Evolutionary conservation across 352 stramenopile species (phyloP), one percentile per base, ranked within the genome.

Genomic region (Plasmopara viticola): DNA sequence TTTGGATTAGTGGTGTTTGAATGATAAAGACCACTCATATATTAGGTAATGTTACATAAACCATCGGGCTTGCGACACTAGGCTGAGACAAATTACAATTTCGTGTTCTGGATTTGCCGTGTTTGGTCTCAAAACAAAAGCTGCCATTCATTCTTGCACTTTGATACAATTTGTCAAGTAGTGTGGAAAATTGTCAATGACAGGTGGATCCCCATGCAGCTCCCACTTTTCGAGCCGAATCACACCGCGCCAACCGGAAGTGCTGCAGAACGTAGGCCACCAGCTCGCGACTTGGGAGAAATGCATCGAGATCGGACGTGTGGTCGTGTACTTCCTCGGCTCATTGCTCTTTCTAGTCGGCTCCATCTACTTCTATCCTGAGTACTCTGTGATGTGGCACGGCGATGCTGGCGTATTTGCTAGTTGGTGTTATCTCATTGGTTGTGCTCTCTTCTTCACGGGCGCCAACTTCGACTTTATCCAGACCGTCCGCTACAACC

Each of bases 341-440:
- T 87, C 77, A 20, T 15, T 81, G 52, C 68, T 88, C 50, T 92
- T 92, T 68, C 62, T 90, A 18, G 20, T 79, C 34, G 82, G 82
- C 53, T 92, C 82, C 51, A 81, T 90, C 55, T 81, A 83, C 53
- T 92, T 80, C 66, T 92, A 88, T 63, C 82, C 82, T 17, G 70
- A 88, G 51, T 85, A 77, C 60, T 67, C 66, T n/a, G 70, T 70
- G 43, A 46, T 82, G 31, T 85, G 75, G 74, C 45, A 78, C 30
- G 77, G 78, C 53, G 62, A 87, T 18, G 82, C 64, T 47, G 69
- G 65, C n/a, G 12, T 78, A 34, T 84, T 90, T 29, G 82, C 58
- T 33, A 73, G 71, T 40, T 92, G 79, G 78, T 53, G 54, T 15
- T 92, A 85, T 56, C 63, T 92, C 31, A 64, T 89, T 38, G 82